Base-by-base conservation (phyloP, 495 filamentous ascomycete species). In the Cryomyces antarcticus region DNA sequence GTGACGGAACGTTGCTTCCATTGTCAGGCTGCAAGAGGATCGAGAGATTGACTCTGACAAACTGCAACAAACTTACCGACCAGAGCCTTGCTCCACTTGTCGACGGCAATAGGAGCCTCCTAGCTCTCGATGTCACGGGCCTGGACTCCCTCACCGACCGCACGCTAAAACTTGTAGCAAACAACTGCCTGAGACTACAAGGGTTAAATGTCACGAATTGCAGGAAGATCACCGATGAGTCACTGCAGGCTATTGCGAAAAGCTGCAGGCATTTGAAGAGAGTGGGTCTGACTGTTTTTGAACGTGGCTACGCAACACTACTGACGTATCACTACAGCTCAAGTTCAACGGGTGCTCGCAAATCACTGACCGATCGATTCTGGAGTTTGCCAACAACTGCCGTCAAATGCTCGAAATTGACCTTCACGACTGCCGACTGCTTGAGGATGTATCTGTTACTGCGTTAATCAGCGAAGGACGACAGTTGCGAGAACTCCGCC, bases 341-440 rank as follows among this genome's bases (percentile, higher is more conserved):
- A 99, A 99, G 71, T 69, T 99, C 41, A 96, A 96, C 57, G 78
- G 84, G 24, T 93, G 92, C 53, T 51, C 55, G 12, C 76, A 89
- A 54, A 60, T 94, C 12, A 82, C 77, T 11, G 80, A 96, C 55
- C 64, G 63, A 17, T 76, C 87, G 4, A 76, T 96, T 51, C 55
- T 82, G 38, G 79, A 84, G 6, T 88, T 96, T 53, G 92, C 92
- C 30, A 65, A 76, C 28, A 72, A 85, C 57, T 96, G 87, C 57
- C 81, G 76, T 5, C 81, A 93, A 41, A 83, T 99, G 30, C 70
- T 99, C 35, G 92, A 99, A 59, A 94, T 96, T 46, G 92, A 99
- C 56, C 73, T 96, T 29, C 80, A 94, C 50, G 77, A 80, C 52
- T 95, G 89, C 64, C 72, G 69, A 29, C 65, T 72, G 28, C 71